Evolutionary conservation across 148 eudicot species (phyloP), one percentile per base, ranked within the genome.

Genomic region (Polygonum aviculare): DNA sequence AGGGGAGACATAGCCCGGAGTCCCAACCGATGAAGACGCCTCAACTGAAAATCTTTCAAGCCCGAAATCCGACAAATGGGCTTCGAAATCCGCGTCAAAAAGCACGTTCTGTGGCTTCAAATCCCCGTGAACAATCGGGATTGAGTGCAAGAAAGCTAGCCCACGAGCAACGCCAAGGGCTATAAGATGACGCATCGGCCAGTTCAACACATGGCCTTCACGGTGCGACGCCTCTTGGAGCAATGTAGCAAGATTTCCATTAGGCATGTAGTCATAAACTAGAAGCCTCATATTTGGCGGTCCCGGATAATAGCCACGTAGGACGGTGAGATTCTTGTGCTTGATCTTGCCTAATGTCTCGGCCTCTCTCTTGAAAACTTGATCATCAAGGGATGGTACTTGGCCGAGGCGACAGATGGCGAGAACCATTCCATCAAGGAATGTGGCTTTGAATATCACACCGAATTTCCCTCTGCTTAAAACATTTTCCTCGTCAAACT

Each of bases 51-150:
- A 78, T 59, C 78, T 84, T 1, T 87, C 88, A n/a, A 90, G 77
- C 45, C 95, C 92, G 49, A 87, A 90, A 22, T 90, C 95, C 1
- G 92, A 88, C 18, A 90, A 73, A 82, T 90, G 95, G 26, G 95
- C 95, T 78, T 90, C 95, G 21, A 90, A 90, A 78, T 90, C 95
- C n/a, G 95, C 92, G 73, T 90, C 95, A 41, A 90, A 90, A 5
- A 90, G 74, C 16, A 90, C 85, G 48, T 87, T 88, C 49, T 88
- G 92, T 2, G 95, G 95, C 77, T 88, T 90, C 10, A 90, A 71
- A 41, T 90, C 92, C 0, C 95, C 90, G 52, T 90, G 95, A 7
- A 83, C 79, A 79, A 88, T 76, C 15, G 84, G 75, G 70, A 75
- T 70, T 0, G 89, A 74, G 72, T 90, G 92, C 39, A 90, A 55